Conservation (phyloP, 2,329 filamentous ascomycete genomes). For the Penicillium sp. region DNA sequence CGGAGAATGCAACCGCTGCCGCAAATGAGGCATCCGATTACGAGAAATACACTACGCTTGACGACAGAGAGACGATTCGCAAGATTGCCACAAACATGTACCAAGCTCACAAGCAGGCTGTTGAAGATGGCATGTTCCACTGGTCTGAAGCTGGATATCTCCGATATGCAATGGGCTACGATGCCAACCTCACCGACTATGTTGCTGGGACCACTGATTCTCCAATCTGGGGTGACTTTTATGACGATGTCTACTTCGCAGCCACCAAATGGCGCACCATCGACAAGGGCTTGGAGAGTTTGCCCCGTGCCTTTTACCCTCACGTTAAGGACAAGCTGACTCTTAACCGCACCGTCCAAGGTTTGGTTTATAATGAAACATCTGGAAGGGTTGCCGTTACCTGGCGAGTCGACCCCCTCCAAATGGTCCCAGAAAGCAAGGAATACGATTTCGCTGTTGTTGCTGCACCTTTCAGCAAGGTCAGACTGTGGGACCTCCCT, state of each 20-base stretch:
- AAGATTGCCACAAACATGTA: slow-evolving; percentile 42
- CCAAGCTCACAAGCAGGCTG: slow-evolving; percentile 55
- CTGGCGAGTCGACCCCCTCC: slow-evolving; percentile 51
- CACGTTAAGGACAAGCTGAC: slow-evolving; percentile 60
- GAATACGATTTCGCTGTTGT: slow-evolving; percentile 70
- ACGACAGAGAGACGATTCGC: slow-evolving; percentile 26
- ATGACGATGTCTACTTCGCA: slow-evolving; percentile 62
- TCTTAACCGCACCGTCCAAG: slow-evolving; percentile 60
- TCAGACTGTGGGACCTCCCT: slow-evolving; percentile 64
- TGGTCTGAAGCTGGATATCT: slow-evolving; percentile 68
- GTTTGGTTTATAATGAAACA: slow-evolving; percentile 55
- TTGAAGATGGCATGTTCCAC: slow-evolving; percentile 59
- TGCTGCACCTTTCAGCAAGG: slow-evolving; percentile 64
- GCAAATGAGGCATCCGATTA: slow-evolving; percentile 44
- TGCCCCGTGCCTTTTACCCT: slow-evolving; percentile 65
- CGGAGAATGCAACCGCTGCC: slow-evolving; percentile 38
- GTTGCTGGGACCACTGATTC: slow-evolving; percentile 47
- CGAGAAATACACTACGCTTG: slow-evolving; percentile 34
- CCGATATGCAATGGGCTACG: slow-evolving; percentile 58
- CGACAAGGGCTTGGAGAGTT: slow-evolving; percentile 60
- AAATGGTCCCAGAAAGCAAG: slow-evolving; percentile 47
- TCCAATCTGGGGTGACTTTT: slow-evolving; percentile 54
- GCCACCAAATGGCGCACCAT: slow-evolving; percentile 67
- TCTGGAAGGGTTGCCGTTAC: slow-evolving; percentile 59
- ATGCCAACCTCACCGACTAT: slow-evolving; percentile 58